Percentiles rank a stretch among this genome's conserved stretches.
Evolutionary conservation across 2,329 filamentous ascomycete species (phyloP).

Genomic region (Fusarium irregulare): DNA sequence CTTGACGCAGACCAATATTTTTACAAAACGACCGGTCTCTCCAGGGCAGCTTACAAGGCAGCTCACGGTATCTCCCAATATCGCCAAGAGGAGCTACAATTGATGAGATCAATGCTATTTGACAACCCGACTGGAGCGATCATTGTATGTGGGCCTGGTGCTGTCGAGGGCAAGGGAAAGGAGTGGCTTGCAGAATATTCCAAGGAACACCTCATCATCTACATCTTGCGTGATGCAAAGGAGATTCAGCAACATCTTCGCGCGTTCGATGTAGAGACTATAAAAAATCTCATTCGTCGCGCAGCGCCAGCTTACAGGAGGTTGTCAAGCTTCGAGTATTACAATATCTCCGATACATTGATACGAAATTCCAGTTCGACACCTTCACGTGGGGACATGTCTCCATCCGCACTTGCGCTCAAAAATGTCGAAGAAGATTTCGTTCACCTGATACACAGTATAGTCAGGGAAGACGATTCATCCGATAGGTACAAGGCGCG

Average conservation of each 20-base stretch:
- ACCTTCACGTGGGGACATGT: background rate
- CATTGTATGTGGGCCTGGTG: constrained; percentile 12
- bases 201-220: constrained; percentile 1
- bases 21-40: background rate
- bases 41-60: background rate
- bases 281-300: background rate
- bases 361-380: fast-evolving
- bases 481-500: background rate
- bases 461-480: background rate
- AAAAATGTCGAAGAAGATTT: constrained; percentile 20
- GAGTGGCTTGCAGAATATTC: constrained; percentile 8
- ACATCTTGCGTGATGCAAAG: background rate
- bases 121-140: background rate
- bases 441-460: background rate
- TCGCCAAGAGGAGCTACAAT: constrained; percentile 1
- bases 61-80: background rate
- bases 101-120: constrained; percentile 14
- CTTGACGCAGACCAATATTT: constrained; percentile 15
- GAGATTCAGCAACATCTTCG: background rate
- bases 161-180: constrained; percentile 4
- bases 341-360: background rate
- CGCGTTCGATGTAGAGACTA: background rate
- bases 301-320: constrained; percentile 6
- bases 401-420: background rate
- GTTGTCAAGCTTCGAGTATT: constrained; percentile 9